phyloP scores from a whole-genome alignment of 257 asterid species.

The Solanum rostratum region DNA sequence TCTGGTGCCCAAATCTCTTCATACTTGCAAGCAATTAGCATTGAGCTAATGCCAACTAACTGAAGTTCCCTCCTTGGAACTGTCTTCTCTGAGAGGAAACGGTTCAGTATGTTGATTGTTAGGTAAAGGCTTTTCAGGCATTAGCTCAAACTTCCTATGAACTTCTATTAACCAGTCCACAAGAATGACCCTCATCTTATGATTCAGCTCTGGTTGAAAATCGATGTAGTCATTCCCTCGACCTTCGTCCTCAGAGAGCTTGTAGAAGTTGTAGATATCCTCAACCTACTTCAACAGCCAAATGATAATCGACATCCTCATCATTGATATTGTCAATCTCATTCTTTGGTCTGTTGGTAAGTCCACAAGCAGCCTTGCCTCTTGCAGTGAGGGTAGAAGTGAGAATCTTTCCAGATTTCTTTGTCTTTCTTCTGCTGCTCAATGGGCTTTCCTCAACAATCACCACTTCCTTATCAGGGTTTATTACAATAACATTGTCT shows the following conservation, averaged over 20 bases:
- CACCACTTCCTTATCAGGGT: slow-evolving; percentile 24
- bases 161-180: slow-evolving; percentile 48
- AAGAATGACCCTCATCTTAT: slow-evolving; percentile 46
- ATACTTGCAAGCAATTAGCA: slow-evolving; percentile 89
- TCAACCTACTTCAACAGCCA: slow-evolving; percentile 73
- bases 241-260: slow-evolving; percentile 45
- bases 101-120: slow-evolving; percentile 26
- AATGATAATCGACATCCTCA: slow-evolving; percentile 36
- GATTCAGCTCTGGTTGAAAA: slow-evolving; percentile 36
- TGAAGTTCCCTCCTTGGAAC: slow-evolving; percentile 75
- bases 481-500: slow-evolving; percentile 15
- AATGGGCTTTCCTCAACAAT: slow-evolving; percentile 1
- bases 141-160: slow-evolving; percentile 38
- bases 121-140: slow-evolving; percentile 45
- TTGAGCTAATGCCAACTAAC: slow-evolving; percentile 84
- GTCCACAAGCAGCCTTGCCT: slow-evolving; percentile 76
- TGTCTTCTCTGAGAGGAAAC: slow-evolving; percentile 32
- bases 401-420: slow-evolving; percentile 37
- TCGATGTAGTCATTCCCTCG: slow-evolving; percentile 29
- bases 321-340: slow-evolving; percentile 52
- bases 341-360: slow-evolving; percentile 26
- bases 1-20: slow-evolving; percentile 97
- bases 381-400: slow-evolving; percentile 66
- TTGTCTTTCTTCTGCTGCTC: slow-evolving; percentile 5
- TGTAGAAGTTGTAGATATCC: slow-evolving; percentile 61